Base-by-base conservation (phyloP, 805 yeast genomes). In the Saturnispora quitensis region DNA sequence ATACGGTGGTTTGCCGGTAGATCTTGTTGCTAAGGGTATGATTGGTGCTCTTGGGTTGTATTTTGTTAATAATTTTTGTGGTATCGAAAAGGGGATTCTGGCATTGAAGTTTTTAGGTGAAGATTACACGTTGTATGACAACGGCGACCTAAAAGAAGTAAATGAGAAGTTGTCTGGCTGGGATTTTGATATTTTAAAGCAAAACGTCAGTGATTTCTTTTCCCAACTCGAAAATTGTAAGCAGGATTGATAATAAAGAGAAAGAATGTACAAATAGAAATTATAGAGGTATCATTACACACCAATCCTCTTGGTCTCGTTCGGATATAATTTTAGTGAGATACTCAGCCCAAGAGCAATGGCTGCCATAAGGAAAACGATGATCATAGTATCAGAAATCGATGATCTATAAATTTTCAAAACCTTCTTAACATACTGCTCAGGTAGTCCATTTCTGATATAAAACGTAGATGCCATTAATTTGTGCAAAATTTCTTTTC, bases 11-110 rank as follows among this genome's bases (percentile, higher is more conserved):
- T 48, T 71, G 2, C 69, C 71, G 1, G 35, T 53, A 4, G 60
- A 62, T 2, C 18, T 69, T 3, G 71, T 68, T 20, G 66, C 68
- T 1, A 58, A 60, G 43, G 60, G 70, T 2, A 71, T 71, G 72
- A 49, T 71, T 10, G 62, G 65, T 3, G 73, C 73, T 1, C 62
- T 70, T 50, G 60, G 1, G 53, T 57, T 35, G 40, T 25, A 28
- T 24, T 45, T 12, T n/a, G 18, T 25, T 36, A 9, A 31, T 27
- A 10, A 3, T 20, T 27, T 55, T 18, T 9, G 18, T 3, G 47
- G 56, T n/a, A 35, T 58, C 10, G 60, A 63, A 44, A 56, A 56
- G 40, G 59, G 68, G 1, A 25, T 63, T 15, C 51, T 56, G 20
- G 58, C 62, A 34, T 52, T 66, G 43, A 56, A 57, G 33, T 66